Base-by-base conservation (phyloP, 2,329 filamentous ascomycete species). In the Capronia americana region DNA sequence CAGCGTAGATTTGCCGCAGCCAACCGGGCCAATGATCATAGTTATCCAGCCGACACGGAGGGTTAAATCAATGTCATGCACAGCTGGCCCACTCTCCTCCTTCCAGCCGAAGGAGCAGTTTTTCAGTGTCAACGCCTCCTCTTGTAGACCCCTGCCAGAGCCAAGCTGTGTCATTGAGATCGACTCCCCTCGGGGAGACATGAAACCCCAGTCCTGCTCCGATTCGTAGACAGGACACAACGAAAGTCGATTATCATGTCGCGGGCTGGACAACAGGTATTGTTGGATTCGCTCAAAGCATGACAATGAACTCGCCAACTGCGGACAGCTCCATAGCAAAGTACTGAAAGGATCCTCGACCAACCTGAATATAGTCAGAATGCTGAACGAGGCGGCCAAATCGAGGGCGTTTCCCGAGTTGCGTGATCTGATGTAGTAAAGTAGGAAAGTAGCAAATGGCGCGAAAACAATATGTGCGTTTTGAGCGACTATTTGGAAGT, bases 101-200 rank as follows among this genome's bases (percentile, higher is more conserved):
- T 82, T 79, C 82, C 83, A 85, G 10, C 79, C 79, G 71, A 85
- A 84, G 65, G 75, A 78, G 3, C 76, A 81, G 41, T 81, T 75
- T 70, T 82, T 77, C 20, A 85, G 23, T 14, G 34, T 30, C 20
- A 71, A 17, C 17, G 53, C 64, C 38, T 71, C 64, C 17, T 59
- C 48, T 2, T 51, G 20, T 3, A 38, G 11, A 32, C 51, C 55
- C 3, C 44, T 58, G 8, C 23, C 46, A 4, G 24, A 10, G 17
- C 54, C 24, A 23, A 68, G 28, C 17, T 8, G 30, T 7, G 60
- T 55, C 63, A 68, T 64, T 56, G 56, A 58, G 24, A 70, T 60
- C 30, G 56, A 53, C 12, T 66, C 59, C 7, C 10, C 23, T 23
- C 12, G 38, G n/a, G 17, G 17, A 12, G 28, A n/a, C 23, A 7